Percentiles rank a stretch among this genome's conserved stretches.
phyloP scores from a whole-genome alignment of 371 early-diverging fungal species.

The Mucor indicus region DNA sequence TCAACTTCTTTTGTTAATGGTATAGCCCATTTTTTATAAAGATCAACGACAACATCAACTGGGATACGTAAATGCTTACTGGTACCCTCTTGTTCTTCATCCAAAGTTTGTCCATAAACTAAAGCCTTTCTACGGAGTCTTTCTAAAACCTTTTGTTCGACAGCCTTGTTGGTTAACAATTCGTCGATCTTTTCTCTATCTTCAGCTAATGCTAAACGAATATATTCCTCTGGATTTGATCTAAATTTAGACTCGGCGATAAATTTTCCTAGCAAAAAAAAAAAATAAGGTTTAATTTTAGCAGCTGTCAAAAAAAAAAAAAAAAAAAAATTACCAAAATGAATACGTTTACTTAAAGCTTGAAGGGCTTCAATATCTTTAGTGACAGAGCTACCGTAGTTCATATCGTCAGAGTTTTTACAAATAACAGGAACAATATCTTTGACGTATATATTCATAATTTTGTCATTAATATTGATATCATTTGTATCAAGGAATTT shows the following conservation, averaged over 20 bases:
- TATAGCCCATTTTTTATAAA: slow-evolving; percentile 88
- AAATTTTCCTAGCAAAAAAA: slow-evolving; percentile 72
- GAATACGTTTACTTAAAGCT: slow-evolving; percentile 89
- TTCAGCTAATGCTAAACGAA: slow-evolving; percentile 70
- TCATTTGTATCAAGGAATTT: slow-evolving; percentile 64
- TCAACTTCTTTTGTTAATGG: slow-evolving; percentile 91
- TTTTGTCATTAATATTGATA: slow-evolving; percentile 82
- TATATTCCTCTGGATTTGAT: slow-evolving; percentile 76
- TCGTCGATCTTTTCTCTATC: slow-evolving; percentile 80
- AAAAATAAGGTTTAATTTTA: not conserved
- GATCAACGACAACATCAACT: slow-evolving; percentile 76
- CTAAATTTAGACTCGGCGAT: slow-evolving; percentile 95
- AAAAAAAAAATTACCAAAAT: slow-evolving; percentile 90
- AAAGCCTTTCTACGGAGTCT: slow-evolving; percentile 85
- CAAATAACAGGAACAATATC: slow-evolving; percentile 72
- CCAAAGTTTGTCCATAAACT: slow-evolving; percentile 88
- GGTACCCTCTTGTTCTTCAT: slow-evolving; percentile 39
- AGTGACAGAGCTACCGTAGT: slow-evolving; percentile 92
- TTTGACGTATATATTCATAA: slow-evolving; percentile 76
- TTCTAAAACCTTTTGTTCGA: slow-evolving; percentile 79
- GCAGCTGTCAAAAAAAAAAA: not conserved
- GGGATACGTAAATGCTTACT: slow-evolving; percentile 54
- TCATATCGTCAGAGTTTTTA: slow-evolving; percentile 67
- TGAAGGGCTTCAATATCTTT: slow-evolving; percentile 92
- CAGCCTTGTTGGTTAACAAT: slow-evolving; percentile 80